Conservation (phyloP, 2,329 filamentous ascomycete genomes). For the Dactylonectria estremocensis region DNA sequence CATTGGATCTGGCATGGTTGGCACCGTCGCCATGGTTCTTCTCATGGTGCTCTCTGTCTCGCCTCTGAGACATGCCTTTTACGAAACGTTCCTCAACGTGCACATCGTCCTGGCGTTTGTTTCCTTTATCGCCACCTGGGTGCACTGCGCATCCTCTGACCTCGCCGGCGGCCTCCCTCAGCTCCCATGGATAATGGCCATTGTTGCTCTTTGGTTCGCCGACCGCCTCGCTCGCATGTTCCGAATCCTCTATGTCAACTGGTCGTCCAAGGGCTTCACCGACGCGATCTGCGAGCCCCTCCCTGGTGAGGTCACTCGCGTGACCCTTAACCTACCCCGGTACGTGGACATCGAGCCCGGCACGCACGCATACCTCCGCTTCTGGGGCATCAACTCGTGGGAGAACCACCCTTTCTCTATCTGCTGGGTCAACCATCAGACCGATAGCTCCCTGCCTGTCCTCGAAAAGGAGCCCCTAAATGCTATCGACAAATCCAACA, state of each 20-base stretch:
- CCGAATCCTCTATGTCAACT: constrained; percentile 78
- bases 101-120: constrained; percentile 84
- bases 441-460: constrained; percentile 56
- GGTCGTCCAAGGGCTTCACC: constrained; percentile 71
- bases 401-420: constrained; percentile 86
- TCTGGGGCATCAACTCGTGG: constrained; percentile 76
- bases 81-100: constrained; percentile 93
- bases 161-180: constrained; percentile 79
- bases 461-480: constrained; percentile 60
- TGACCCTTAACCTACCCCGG: constrained; percentile 79
- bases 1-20: constrained; percentile 76
- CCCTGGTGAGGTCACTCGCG: constrained; percentile 78
- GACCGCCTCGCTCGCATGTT: constrained; percentile 78
- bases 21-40: constrained; percentile 72
- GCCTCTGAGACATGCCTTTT: constrained; percentile 92
- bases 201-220: constrained; percentile 82
- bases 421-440: constrained; percentile 77
- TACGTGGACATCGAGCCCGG: constrained; percentile 78
- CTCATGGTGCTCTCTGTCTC: constrained; percentile 82
- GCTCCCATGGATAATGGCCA: constrained; percentile 80
- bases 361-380: constrained; percentile 82
- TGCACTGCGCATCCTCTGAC: constrained; percentile 80
- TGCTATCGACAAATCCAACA: constrained; percentile 58
- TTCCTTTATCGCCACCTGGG: constrained; percentile 79
- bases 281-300: constrained; percentile 77